Evolutionary conservation across 495 filamentous ascomycete species (phyloP), one percentile per base, ranked within the genome.

Genomic region (Tuber microsphaerosporum): DNA sequence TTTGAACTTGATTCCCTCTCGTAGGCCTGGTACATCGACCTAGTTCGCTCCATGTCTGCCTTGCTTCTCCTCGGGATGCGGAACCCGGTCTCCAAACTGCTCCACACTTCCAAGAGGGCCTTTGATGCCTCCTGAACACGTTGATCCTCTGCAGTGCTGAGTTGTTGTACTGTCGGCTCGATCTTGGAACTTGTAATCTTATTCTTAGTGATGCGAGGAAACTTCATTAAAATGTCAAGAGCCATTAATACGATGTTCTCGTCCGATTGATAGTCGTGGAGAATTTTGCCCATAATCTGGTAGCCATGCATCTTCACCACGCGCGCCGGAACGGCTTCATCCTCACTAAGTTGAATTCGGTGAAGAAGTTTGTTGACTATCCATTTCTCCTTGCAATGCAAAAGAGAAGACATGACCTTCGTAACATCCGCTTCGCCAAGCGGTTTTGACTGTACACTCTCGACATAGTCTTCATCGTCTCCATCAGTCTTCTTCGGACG

Each of bases 321-420:
- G 22, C 92, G 90, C 84, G 96, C 93, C 71, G 90, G 89, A 61
- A 97, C 93, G 73, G 90, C 88, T 80, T 97, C 94, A 76, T 97
- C 94, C 71, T 95, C 90, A 83, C 91, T 92, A n/a, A 88, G 89
- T 83, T 97, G 93, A 73, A 99, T 92, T 65, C 95, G 93, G 51
- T 89, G 88, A 22, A 99, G 90, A 73, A 99, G 86, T 85, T 97
- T 98, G 85, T 97, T 93, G 17, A 92, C 92, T 83, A 99, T 97
- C 96, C 96, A 99, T 81, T 97, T 97, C 87, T 99, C 95, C 84
- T 95, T 94, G 87, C 93, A 97, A 84, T 97, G 94, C 89, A 97
- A 92, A 75, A 99, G 90, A n/a, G 93, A 91, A 9, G 94, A 93
- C 94, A 99, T 98, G 84, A 99, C 94, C 84, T 96, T 97, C 80